phyloP scores from a whole-genome alignment of 345 rosid species.

The Luvunga scandens region DNA sequence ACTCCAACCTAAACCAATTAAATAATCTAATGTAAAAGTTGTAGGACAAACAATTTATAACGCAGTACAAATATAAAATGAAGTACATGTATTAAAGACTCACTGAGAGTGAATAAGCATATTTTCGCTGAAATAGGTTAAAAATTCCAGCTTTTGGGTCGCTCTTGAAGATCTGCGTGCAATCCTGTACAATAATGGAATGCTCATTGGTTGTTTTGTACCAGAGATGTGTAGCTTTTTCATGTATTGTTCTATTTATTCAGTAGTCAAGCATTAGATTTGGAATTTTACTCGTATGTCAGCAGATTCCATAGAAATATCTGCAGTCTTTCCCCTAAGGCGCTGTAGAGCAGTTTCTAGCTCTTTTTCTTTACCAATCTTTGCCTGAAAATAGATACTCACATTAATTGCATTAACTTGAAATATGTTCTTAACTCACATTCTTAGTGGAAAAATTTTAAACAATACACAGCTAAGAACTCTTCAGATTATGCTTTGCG shows the following conservation, averaged over 20 bases:
- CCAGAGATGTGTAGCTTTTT: background rate
- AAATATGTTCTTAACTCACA: background rate
- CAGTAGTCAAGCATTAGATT: background rate
- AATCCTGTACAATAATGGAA: conserved; percentile 29
- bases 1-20: conserved; percentile 39
- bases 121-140: conserved; percentile 55
- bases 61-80: too few relatives aligned
- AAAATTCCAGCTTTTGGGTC: conserved; percentile 27
- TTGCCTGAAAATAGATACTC: conserved; percentile 33
- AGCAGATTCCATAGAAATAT: conserved; percentile 46
- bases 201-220: background rate
- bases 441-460: background rate
- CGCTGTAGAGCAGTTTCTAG: conserved; percentile 36
- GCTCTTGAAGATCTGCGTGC: conserved; percentile 30
- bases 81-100: background rate
- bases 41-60: background rate
- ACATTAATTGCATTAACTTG: background rate
- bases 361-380: conserved; percentile 41
- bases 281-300: conserved; percentile 21
- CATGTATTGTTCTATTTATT: background rate
- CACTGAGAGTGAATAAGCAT: conserved; percentile 49
- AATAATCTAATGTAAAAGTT: background rate
- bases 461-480: background rate
- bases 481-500: background rate
- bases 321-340: conserved; percentile 45